Evolutionary conservation across 2,329 filamentous ascomycete species (phyloP), one percentile per base, ranked within the genome.

Genomic region (Raffaelea ambrosiae): DNA sequence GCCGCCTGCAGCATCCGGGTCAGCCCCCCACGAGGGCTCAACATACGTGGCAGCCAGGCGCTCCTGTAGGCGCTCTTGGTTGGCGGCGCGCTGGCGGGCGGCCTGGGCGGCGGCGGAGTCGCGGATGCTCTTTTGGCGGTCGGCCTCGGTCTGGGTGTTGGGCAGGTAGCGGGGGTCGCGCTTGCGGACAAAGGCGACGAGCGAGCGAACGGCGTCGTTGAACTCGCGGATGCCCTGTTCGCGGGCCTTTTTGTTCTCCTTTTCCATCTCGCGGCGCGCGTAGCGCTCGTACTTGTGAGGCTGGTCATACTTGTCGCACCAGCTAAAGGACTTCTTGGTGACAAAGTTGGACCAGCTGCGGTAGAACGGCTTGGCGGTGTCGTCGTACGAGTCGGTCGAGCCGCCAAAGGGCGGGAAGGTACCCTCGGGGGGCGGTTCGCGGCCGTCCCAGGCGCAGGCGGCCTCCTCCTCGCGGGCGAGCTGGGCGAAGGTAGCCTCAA

Each of bases 171-270:
- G 81, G 1, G 89, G 88, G 61, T 98, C 93, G 31, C 93, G 79
- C 68, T 95, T 97, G 55, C 88, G 83, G 16, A 91, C 85, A 65
- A 97, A 97, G 2, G 82, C 76, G 3, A 97, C 85, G 13, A 98
- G 74, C 7, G 88, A 86, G 48, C 88, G 73, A 26, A 98, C 88
- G 3, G 89, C 86, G 51, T 95, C 89, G 64, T 96, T 97, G 69
- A 95, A 97, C 55, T 95, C 87, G 48, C 84, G 79, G 11, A 86
- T 79, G 3, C 82, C 88, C 46, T 91, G 86, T 19, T 96, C 90
- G 46, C 93, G 79, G 21, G 84, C 66, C 54, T 85, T 86, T 57
- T 83, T 86, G 64, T 98, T 98, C 62, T 96, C 91, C 65, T 95
- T 96, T 61, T 97, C 93, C 83, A 97, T 95, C 36, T 88, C 59